Base-by-base conservation (phyloP, 306 rosid species). In the Glycine latifolia region DNA sequence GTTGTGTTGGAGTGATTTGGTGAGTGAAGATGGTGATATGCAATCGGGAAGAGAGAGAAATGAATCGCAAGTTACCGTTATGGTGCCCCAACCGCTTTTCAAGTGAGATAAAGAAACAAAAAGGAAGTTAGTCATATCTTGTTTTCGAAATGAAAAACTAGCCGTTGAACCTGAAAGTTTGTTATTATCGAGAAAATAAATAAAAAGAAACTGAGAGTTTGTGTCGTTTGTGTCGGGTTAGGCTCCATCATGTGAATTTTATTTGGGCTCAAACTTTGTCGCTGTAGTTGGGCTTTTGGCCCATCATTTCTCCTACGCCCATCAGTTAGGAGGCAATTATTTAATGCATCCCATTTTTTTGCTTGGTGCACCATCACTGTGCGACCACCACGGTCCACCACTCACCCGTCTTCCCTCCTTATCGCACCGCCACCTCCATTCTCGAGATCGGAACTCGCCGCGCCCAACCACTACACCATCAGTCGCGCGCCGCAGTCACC, bases 91-190 rank as follows among this genome's bases (percentile, higher is more conserved):
- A 65, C 71, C 66, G 52, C 31, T 63, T 69, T 67, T 66, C 9
- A 50, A 8, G 55, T 10, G 14, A 49, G 78, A 67, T 26, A 59
- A 71, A 20, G 11, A 17, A 17, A 60, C 8, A 0, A 31, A 13
- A 55, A 52, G 39, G 44, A 15, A 41, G 72, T 48, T 67, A 4
- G 15, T 17, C 10, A 72, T 46, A 26, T 46, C 58, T 10, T 46
- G 12, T 49, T 67, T 79, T 84, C 54, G 39, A 79, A 63, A 73
- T 59, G 78, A 37, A 26, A 20, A 79, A 78, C 86, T 85, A 87
- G 87, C 87, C 89, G 90, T 89, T 89, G 80, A 74, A 58, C 39
- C 3, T 39, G 12, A 37, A 65, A 63, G 20, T 20, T 20, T 20
- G 20, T 0, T 20, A 20, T 20, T 20, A 20, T 20, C 20, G 20